Conservation (phyloP, 192 early-diverging fungal species). For the Cladochytrium replicatum region DNA sequence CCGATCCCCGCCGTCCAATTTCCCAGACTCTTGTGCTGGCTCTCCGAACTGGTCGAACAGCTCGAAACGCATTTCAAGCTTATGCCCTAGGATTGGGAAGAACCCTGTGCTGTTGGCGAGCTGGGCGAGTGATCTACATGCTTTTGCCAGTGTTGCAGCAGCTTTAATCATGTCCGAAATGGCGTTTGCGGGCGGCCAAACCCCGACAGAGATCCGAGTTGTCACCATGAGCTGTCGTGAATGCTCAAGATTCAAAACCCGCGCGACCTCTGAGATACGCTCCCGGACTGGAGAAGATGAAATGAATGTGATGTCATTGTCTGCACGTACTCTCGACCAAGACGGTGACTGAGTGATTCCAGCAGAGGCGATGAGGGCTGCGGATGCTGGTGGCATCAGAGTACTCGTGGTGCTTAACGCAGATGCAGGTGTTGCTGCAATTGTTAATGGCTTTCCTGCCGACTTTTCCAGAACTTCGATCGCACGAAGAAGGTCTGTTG, state of each 20-base stretch:
- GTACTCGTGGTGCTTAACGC: too few species aligned
- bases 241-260: conserved; percentile 16
- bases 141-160: conserved; percentile 24
- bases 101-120: conserved; percentile 31
- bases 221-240: conserved; percentile 35
- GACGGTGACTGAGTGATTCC: conserved; percentile 1
- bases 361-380: background rate
- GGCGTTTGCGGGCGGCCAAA: conserved; percentile 43
- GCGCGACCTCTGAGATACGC: conserved; percentile 13
- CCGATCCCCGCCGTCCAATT: conserved; percentile 6
- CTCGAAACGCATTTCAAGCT: conserved; percentile 3
- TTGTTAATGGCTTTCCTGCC: conserved; percentile 3
- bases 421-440: conserved; percentile 6
- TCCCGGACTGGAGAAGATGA: conserved; percentile 6
- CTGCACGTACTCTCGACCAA: background rate
- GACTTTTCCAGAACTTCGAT: conserved; percentile 23
- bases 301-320: conserved; percentile 12
- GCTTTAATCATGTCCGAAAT: conserved; percentile 38
- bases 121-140: conserved; percentile 21
- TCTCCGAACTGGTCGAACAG: conserved; percentile 1
- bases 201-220: conserved; percentile 43
- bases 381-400: background rate
- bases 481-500: conserved; percentile 29
- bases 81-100: conserved; percentile 14
- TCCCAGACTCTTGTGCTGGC: background rate